A percentile compares a stretch with the other conserved stretches of the same genome.
These are phyloP conservation scores for Microdochium bolleyi DNA, from an alignment of 2,329 filamentous ascomycete species.

Conservation along the genomic window DNA sequence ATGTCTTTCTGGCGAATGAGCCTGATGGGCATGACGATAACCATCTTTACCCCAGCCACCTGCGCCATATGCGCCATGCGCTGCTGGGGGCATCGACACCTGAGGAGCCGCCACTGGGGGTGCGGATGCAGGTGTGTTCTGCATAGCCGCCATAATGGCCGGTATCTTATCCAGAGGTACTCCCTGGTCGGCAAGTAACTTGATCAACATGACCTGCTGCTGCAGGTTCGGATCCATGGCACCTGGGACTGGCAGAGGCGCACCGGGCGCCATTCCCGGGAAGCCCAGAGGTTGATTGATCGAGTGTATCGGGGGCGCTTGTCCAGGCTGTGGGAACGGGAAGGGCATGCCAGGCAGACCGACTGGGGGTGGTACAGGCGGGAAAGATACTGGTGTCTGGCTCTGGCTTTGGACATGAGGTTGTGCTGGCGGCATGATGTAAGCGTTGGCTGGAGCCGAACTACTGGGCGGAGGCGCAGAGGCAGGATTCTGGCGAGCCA, in stretches of 20 bases:
- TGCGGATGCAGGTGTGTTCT: conserved; percentile 25
- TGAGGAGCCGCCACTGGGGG: conserved; percentile 20
- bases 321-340: conserved; percentile 35
- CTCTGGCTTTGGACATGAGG: conserved; percentile 14
- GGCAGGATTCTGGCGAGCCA: conserved; percentile 64
- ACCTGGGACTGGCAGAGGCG: conserved; percentile 22
- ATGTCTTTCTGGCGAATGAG: conserved; percentile 55
- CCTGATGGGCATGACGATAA: conserved; percentile 43
- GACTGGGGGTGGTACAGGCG: conserved; percentile 47
- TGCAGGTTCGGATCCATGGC: conserved; percentile 49
- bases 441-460: conserved; percentile 17
- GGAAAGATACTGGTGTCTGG: conserved; percentile 27
- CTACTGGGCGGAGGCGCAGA: conserved; percentile 10
- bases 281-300: conserved; percentile 29
- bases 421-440: conserved; percentile 15
- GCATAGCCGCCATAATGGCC: conserved; percentile 45
- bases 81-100: conserved; percentile 20
- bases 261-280: conserved; percentile 23
- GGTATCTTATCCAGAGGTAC: conserved; percentile 72
- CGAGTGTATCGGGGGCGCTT: conserved; percentile 21
- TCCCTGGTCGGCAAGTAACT: conserved; percentile 67
- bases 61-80: conserved; percentile 31
- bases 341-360: conserved; percentile 41
- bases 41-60: conserved; percentile 25
- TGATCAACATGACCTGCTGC: conserved; percentile 66